Conservation (phyloP, 257 asterid genomes). For the Dorcoceras hygrometricum region DNA sequence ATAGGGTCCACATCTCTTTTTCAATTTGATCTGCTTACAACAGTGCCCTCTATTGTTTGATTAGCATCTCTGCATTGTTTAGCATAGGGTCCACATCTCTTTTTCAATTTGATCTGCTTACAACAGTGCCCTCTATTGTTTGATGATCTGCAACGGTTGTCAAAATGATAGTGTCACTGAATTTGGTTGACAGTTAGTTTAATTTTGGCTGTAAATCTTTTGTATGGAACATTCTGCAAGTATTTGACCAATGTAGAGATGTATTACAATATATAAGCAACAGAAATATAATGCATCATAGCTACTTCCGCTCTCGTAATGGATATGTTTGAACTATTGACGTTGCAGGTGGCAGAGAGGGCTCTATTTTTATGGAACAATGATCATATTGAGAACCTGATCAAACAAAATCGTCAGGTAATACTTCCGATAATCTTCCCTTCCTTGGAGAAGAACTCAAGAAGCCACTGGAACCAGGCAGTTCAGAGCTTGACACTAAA, state of each 20-base stretch:
- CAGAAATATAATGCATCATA: not conserved
- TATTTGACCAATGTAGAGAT: not conserved
- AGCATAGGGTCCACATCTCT: not conserved
- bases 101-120: not conserved
- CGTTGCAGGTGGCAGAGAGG: constrained; percentile 81
- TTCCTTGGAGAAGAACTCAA: constrained; percentile 66
- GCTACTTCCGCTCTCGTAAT: not conserved
- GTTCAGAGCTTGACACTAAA: constrained; percentile 80
- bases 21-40: not conserved
- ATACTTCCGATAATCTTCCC: constrained; percentile 77
- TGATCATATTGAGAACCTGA: constrained; percentile 77
- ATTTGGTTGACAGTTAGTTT: not conserved
- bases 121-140: not conserved
- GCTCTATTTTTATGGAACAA: constrained; percentile 92
- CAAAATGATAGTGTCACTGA: not conserved
- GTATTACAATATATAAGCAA: not conserved
- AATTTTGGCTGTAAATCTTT: not conserved
- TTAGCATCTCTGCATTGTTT: too few species aligned
- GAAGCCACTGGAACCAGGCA: constrained; percentile 90
- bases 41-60: too few species aligned
- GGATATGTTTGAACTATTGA: constrained; percentile 20
- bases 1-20: not conserved
- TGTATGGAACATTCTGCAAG: not conserved
- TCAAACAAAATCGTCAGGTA: constrained; percentile 77
- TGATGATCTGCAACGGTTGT: not conserved